Evolutionary conservation across 2,329 filamentous ascomycete genomes (phyloP).

Genomic region (Pezicula neosporulosa): DNA sequence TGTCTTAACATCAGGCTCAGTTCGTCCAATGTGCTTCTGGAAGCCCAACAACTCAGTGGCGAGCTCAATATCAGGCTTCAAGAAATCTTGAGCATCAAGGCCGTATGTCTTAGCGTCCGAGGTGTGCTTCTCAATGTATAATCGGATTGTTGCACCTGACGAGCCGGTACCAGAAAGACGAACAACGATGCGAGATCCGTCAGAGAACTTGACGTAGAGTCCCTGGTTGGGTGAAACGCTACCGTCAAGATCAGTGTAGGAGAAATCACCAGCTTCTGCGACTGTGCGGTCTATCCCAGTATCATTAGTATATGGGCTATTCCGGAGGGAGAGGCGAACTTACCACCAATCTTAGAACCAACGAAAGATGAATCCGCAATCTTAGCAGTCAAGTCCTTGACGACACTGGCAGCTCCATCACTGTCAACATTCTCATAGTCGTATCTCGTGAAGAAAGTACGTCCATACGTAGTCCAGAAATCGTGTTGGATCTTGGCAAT

Average conservation of each 20-base stretch:
- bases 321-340: constrained; percentile 21
- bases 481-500: constrained; percentile 96
- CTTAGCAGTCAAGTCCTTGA: constrained; percentile 74
- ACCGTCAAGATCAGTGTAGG: constrained; percentile 97
- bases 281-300: constrained; percentile 65
- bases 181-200: constrained; percentile 92
- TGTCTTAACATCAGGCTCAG: constrained; percentile 95
- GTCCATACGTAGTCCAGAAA: constrained; percentile 95
- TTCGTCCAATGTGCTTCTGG: constrained; percentile 88
- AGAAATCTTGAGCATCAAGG: constrained; percentile 86
- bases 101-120: constrained; percentile 73
- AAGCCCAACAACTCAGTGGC: constrained; percentile 85
- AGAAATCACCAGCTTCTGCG: constrained; percentile 89
- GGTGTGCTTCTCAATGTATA: constrained; percentile 97
- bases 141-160: constrained; percentile 90
- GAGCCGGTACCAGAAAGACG: constrained; percentile 93
- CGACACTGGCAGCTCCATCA: constrained; percentile 86
- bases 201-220: constrained; percentile 89
- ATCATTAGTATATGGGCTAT: neutral
- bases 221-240: constrained; percentile 95
- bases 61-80: constrained; percentile 84
- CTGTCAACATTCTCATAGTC: constrained; percentile 96
- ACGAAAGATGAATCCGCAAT: constrained; percentile 74
- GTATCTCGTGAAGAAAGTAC: constrained; percentile 98
- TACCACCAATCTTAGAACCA: constrained; percentile 75